phyloP scores from a whole-genome alignment of 768 basidiomycete species.

The Collybia nuda region DNA sequence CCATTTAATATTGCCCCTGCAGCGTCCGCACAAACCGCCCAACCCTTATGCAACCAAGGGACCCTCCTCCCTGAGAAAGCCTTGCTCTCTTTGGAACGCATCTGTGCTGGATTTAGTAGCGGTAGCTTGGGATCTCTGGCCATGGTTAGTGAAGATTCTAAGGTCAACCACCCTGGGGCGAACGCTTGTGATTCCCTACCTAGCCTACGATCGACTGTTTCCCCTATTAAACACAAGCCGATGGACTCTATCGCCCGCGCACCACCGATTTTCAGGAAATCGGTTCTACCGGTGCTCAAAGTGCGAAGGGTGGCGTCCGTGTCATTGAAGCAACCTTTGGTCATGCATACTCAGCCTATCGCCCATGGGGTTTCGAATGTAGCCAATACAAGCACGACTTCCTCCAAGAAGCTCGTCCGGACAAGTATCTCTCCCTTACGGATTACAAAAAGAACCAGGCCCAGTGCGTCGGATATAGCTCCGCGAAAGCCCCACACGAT shows the following conservation, averaged over 20 bases:
- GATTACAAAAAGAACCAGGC: conserved; percentile 8
- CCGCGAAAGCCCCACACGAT: not conserved
- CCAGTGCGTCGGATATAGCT: not conserved
- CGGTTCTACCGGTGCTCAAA: conserved; percentile 5
- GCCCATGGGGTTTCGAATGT: conserved; percentile 1
- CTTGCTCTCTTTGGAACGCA: conserved; percentile 21
- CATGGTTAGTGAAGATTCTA: conserved; percentile 16
- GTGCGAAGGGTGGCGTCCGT: not conserved
- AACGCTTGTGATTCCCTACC: not conserved
- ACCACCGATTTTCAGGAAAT: conserved; percentile 3
- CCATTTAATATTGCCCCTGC: not conserved
- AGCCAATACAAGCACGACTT: conserved; percentile 3
- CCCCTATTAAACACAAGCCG: not conserved
- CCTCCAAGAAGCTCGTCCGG: conserved; percentile 3
- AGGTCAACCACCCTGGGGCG: not conserved
- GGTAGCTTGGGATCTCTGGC: conserved; percentile 34
- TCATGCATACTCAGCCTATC: not conserved
- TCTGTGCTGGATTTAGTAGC: conserved; percentile 27
- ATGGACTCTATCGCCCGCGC: conserved; percentile 3
- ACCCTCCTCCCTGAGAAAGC: conserved; percentile 14
- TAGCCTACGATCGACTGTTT: not conserved
- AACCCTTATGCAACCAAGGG: not conserved
- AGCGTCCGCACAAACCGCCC: not conserved
- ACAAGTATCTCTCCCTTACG: conserved; percentile 9
- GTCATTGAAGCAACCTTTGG: conserved; percentile 4